Evolutionary conservation across 2,329 filamentous ascomycete species (phyloP).

Genomic region (Ophiocordyceps camponoti-floridani): DNA sequence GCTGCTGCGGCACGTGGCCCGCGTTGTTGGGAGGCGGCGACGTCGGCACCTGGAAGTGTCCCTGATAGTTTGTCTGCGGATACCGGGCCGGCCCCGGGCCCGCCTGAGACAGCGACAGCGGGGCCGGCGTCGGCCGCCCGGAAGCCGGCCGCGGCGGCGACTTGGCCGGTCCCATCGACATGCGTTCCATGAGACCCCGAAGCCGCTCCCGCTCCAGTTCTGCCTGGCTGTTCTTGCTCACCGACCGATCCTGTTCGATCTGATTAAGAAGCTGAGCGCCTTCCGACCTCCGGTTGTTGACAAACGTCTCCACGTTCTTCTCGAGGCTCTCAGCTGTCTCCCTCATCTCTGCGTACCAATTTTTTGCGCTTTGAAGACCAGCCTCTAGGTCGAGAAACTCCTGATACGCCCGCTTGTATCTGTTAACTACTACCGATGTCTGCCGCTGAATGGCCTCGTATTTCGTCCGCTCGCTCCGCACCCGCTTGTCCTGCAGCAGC

Average conservation of each 20-base stretch:
- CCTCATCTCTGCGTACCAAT: constrained; percentile 91
- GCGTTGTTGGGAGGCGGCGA: constrained; percentile 31
- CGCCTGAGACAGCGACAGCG: constrained; percentile 28
- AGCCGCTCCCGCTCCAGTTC: constrained; percentile 79
- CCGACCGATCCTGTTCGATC: constrained; percentile 65
- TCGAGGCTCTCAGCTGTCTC: constrained; percentile 82
- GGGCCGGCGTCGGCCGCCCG: constrained; percentile 16
- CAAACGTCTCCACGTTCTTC: constrained; percentile 94
- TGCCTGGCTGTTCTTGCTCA: constrained; percentile 40
- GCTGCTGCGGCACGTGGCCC: constrained; percentile 20
- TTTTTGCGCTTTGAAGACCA: constrained; percentile 72
- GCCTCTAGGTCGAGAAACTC: constrained; percentile 81
- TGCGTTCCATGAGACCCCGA: constrained; percentile 81
- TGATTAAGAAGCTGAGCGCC: constrained; percentile 75
- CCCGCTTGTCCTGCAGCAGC: constrained; percentile 82
- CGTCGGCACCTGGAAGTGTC: constrained; percentile 40
- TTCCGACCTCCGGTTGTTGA: constrained; percentile 83
- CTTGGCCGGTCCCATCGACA: constrained; percentile 59
- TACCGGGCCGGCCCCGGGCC: constrained; percentile 25
- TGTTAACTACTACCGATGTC: constrained; percentile 60
- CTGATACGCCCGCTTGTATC: constrained; percentile 82
- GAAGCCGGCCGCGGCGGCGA: constrained; percentile 13
- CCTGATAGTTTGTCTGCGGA: constrained; percentile 32
- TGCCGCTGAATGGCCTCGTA: constrained; percentile 81
- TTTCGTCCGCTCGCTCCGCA: constrained; percentile 84